phyloP scores from a whole-genome alignment of 495 filamentous ascomycete genomes.

The Neurospora cerealis region DNA sequence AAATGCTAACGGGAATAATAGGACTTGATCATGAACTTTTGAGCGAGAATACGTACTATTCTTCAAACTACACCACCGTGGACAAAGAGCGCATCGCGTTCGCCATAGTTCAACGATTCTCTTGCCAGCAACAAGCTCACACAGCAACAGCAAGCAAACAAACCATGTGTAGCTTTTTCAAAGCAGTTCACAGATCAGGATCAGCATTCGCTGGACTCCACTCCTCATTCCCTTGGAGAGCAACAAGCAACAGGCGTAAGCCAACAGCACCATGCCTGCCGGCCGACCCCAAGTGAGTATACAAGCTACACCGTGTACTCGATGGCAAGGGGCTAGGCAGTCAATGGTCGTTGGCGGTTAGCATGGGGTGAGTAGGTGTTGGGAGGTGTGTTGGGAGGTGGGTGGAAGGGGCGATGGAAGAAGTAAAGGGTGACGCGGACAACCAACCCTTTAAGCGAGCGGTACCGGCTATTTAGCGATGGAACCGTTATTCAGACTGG shows the following conservation, averaged over 20 bases:
- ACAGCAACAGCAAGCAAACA: not conserved
- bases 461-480: not conserved
- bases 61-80: not conserved
- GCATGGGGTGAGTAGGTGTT: not conserved
- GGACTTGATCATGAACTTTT: conserved; percentile 8
- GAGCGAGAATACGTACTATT: not conserved
- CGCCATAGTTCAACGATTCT: not conserved
- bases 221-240: not conserved
- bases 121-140: not conserved
- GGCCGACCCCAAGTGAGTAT: not conserved
- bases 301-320: not conserved
- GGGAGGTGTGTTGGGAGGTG: not conserved
- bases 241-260: not conserved
- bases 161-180: not conserved
- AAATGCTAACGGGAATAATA: not conserved
- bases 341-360: not conserved
- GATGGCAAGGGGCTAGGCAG: not conserved
- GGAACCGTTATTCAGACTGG: not conserved
- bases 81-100: not conserved
- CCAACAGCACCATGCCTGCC: not conserved
- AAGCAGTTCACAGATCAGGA: not conserved
- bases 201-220: not conserved
- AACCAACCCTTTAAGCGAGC: not conserved
- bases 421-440: not conserved
- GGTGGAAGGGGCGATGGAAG: not conserved